phyloP scores from a whole-genome alignment of 139 green algal species.

The Ettlia oleoabundans region DNA sequence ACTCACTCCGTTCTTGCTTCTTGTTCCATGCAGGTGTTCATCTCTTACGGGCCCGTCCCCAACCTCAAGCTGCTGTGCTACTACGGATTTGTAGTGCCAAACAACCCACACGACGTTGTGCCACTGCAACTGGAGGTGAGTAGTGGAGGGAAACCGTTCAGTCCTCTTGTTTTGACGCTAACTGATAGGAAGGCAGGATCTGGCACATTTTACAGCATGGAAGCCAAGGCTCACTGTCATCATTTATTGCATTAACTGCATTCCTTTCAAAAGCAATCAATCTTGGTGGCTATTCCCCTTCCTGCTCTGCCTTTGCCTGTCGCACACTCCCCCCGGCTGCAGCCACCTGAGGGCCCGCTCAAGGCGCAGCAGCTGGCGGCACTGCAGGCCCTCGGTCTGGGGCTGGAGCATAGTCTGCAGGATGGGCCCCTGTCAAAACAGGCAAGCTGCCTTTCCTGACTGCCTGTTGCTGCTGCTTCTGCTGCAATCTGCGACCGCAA shows the following conservation, averaged over 20 bases:
- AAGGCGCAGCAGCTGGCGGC: not conserved
- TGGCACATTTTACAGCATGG: no score
- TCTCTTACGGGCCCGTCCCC: conserved; percentile 77
- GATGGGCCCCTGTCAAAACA: conserved; percentile 33
- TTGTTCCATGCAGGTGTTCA: conserved; percentile 49
- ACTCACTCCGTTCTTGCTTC: not conserved
- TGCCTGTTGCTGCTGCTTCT: no score
- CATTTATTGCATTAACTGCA: no score
- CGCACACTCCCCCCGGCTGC: not conserved
- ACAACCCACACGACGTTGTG: conserved; percentile 68
- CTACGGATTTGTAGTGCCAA: conserved; percentile 70
- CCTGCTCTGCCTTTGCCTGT: no score
- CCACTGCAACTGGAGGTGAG: conserved; percentile 38
- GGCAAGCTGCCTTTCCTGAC: no score
- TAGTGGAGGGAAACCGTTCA: not conserved
- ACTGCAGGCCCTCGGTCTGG: conserved; percentile 37
- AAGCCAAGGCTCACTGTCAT: no score
- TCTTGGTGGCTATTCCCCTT: no score
- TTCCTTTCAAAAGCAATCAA: no score
- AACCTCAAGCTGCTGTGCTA: conserved; percentile 82
- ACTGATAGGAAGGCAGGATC: no score
- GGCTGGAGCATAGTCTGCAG: conserved; percentile 49
- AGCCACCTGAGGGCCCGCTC: conserved; percentile 22
- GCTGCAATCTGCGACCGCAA: no score
- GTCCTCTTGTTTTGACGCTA: no score